phyloP scores from a whole-genome alignment of 1,284 basidiomycete genomes.

The Puccinia horiana region DNA sequence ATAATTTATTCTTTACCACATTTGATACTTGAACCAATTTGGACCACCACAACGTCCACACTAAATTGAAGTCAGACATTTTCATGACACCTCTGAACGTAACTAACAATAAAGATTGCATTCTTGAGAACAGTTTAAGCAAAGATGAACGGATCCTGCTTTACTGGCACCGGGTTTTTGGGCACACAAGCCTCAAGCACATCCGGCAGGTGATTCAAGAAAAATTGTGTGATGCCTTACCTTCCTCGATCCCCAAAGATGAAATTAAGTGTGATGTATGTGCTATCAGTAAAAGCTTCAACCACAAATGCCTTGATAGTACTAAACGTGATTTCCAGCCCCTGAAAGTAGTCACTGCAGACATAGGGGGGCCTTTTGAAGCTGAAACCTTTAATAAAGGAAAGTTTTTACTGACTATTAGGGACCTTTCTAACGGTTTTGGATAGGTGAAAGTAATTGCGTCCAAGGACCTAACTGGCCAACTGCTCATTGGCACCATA shows the following conservation, averaged over 20 bases:
- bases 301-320: too few relatives aligned
- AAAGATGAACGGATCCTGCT: neutral
- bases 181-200: neutral
- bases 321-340: neutral
- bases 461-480: neutral
- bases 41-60: too few relatives aligned
- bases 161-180: neutral
- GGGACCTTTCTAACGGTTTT: too few relatives aligned
- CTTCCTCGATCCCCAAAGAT: too few relatives aligned
- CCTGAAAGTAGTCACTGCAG: neutral
- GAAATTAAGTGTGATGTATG: neutral
- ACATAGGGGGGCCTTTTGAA: constrained; percentile 8
- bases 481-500: neutral
- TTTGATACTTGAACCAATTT: too few relatives aligned
- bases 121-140: neutral
- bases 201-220: neutral
- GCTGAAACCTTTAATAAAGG: neutral
- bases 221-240: neutral
- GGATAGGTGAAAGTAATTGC: neutral
- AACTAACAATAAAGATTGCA: neutral
- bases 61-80: neutral
- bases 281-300: neutral
- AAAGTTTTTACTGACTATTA: neutral
- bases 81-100: neutral
- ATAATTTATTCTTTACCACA: too few relatives aligned